Base-by-base conservation (phyloP, 1,284 basidiomycete genomes). In the Xanthoconium separans region DNA sequence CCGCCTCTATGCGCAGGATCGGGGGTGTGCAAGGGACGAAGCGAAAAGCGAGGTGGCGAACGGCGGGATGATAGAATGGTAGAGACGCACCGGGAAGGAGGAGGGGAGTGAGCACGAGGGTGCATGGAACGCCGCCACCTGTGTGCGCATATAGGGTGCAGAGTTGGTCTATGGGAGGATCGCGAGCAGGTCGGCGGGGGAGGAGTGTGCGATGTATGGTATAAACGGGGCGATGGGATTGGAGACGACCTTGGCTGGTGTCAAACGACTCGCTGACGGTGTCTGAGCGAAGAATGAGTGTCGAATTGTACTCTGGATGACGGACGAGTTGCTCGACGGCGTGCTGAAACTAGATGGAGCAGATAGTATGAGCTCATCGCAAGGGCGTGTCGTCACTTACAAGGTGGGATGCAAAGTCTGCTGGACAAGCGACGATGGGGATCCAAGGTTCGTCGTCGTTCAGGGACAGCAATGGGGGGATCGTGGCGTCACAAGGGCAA, bases 301-400 rank as follows among this genome's bases (percentile, higher is more conserved):
- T 89, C 0, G 88, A 90, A 64, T 91, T 92, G 69, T 90, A 89
- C 64, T 93, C 90, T 10, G 90, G 91, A 62, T 92, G 89, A 46
- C 86, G 78, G 4, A 92, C 74, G 30, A 92, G 73, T 61, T 89
- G 85, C 12, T 76, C 78, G 29, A 84, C 65, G 0, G 85, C 88
- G 3, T 67, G 64, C 60, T 84, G 80, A 61, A 91, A 91, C 89
- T 91, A 55, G 6, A 39, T 24, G 34, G 11, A 43, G 31, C 16
- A 43, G 6, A 27, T 6, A 27, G 3, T 22, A 4, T 27, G 27
- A 7, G 27, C 27, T 27, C 27, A 27, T 4, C 6, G 7, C 22
- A 7, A 27, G 27, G 6, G 27, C 27, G 13, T 18, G 20, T 24
- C 16, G 3, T 4, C 5, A 24, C 57, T 57, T 43, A 81, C 78